Evolutionary conservation across 2,329 filamentous ascomycete species (phyloP), one percentile per base, ranked within the genome.

Genomic region (Coleophoma eucalyptorum): DNA sequence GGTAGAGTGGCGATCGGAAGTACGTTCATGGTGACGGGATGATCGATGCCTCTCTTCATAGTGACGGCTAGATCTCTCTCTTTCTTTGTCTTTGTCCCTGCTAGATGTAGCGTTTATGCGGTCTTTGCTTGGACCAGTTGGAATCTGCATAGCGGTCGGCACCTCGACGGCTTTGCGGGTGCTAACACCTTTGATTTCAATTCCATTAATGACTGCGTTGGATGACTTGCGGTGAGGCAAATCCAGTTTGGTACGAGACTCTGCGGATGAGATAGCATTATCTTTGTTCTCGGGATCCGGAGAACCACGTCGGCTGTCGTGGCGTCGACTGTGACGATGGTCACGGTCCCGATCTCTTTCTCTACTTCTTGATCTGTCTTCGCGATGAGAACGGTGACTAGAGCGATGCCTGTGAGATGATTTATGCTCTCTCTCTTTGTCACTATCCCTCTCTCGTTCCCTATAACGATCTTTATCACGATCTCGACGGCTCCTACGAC

Each of bases 401-500:
- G 76, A 75, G 16, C 73, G 61, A 32, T 65, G 62, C 51, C 60
- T 70, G 66, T 57, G 69, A 59, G 56, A 61, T 58, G 62, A 67
- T 61, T 59, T 72, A 60, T 71, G 69, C 19, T 76, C 72, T 49
- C 66, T 72, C 59, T 69, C 71, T 60, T 62, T 69, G 32, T 75
- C 71, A 50, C 69, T 70, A 40, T 71, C 68, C 38, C 65, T 65
- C 35, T 72, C 70, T 35, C 73, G 67, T 13, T 74, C 71, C 48
- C 42, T 44, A n/a, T 44, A 26, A 21, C 72, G 65, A 43, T 79
- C 75, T 31, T 66, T 66, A n/a, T 80, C 76, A 51, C 75, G 74
- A 40, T 87, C 81, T 56, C 77, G 78, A 47, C 80, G 83, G 58
- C 82, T 83, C 54, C 82, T 80, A 59, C 84, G 80, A 45, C 76